Percentiles rank a stretch among this genome's conserved stretches.
Evolutionary conservation across 177 flowering plant genomes (phyloP).

Genomic region (Telopea speciosissima): DNA sequence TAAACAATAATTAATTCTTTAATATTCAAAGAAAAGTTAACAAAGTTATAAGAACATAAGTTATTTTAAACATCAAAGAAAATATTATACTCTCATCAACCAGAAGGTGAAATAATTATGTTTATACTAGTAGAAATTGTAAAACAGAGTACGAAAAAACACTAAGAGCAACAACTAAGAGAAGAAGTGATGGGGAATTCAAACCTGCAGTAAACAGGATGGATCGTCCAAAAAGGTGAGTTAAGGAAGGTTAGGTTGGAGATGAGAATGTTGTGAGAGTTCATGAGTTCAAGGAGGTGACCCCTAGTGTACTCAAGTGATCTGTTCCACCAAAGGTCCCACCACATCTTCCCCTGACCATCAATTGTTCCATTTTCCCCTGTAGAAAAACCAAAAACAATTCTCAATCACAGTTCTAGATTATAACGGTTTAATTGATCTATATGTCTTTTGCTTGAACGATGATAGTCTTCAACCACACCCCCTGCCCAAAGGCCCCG

Average conservation of each 20-base stretch:
- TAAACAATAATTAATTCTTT: not conserved
- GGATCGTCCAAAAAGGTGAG: constrained; percentile 98
- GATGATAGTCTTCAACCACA: not conserved
- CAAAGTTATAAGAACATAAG: not conserved
- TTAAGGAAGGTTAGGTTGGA: constrained; percentile 80
- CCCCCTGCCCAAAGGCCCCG: too few relatives aligned
- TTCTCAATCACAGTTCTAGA: too few relatives aligned
- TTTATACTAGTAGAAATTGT: not conserved
- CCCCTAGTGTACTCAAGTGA: constrained; percentile 87
- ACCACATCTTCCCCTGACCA: not conserved
- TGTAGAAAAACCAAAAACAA: not conserved
- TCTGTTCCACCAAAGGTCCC: constrained; percentile 98
- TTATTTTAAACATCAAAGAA: not conserved
- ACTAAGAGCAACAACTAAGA: not conserved
- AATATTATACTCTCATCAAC: not conserved
- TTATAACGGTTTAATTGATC: not conserved
- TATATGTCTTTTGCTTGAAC: not conserved
- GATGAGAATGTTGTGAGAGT: constrained; percentile 76
- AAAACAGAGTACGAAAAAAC: too few relatives aligned
- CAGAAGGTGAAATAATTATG: too few relatives aligned
- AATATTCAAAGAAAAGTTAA: not conserved
- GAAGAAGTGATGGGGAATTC: not conserved
- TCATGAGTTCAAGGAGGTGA: constrained; percentile 77
- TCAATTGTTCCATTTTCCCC: not conserved
- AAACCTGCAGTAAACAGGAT: constrained; percentile 96